Evolutionary conservation across 2,329 filamentous ascomycete species (phyloP).

Genomic region (Stemphylium lycopersici): DNA sequence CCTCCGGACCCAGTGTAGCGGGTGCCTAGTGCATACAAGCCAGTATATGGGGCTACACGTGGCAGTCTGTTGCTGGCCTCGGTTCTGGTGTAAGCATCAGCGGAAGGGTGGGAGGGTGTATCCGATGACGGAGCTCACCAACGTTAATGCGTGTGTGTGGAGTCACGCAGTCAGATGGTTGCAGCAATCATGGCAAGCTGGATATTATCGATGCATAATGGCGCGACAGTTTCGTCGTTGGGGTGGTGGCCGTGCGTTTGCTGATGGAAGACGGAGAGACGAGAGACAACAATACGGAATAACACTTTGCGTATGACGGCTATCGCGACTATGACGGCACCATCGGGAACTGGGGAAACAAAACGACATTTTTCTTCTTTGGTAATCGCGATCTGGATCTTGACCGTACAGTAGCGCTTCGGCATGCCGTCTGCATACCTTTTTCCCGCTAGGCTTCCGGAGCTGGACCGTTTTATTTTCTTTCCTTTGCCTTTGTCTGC

Average conservation of each 20-base stretch:
- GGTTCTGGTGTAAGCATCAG: constrained; percentile 21
- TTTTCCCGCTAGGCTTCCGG: constrained; percentile 3
- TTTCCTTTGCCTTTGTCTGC: background rate
- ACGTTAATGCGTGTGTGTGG: constrained; percentile 10
- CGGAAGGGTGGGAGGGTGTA: constrained; percentile 21
- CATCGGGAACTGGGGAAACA: background rate
- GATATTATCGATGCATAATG: constrained; percentile 17
- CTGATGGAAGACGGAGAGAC: constrained; percentile 6
- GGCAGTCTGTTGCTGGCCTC: constrained; percentile 42
- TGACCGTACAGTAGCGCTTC: constrained; percentile 5
- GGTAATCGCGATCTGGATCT: constrained; percentile 10
- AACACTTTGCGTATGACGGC: constrained; percentile 3
- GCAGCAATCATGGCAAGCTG: constrained; percentile 12
- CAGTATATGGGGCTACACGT: constrained; percentile 43
- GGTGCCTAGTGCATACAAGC: constrained; percentile 11
- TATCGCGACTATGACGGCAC: constrained; percentile 16
- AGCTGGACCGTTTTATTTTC: background rate
- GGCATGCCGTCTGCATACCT: constrained; percentile 5
- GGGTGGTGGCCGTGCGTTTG: constrained; percentile 2
- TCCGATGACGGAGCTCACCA: constrained; percentile 26
- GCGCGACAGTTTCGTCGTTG: constrained; percentile 13
- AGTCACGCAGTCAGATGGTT: constrained; percentile 14
- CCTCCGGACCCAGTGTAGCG: constrained; percentile 22
- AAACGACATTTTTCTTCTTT: background rate
- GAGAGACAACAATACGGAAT: background rate